Evolutionary conservation across 2,329 filamentous ascomycete genomes (phyloP).

Genomic region (Claviceps humidiphila): DNA sequence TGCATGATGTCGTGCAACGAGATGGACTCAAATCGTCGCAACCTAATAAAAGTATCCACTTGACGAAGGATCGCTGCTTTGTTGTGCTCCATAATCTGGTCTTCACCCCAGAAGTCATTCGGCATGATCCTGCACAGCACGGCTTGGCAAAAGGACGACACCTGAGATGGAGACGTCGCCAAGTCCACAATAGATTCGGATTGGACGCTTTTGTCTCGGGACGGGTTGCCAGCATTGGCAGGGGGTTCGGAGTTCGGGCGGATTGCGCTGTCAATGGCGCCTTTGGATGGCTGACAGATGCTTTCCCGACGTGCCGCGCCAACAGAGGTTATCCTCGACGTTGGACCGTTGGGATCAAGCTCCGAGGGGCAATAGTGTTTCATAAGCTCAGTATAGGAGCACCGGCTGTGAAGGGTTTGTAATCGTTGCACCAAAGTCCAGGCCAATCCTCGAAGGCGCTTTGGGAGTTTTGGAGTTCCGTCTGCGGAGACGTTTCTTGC

Average conservation of each 20-base stretch:
- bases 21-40: constrained; percentile 71
- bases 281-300: not conserved
- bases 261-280: not conserved
- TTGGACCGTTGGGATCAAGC: constrained; percentile 12
- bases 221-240: not conserved
- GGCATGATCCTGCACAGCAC: constrained; percentile 63
- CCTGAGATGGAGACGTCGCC: constrained; percentile 51
- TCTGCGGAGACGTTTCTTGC: constrained; percentile 6
- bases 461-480: constrained; percentile 35
- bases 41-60: constrained; percentile 62
- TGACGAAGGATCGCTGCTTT: constrained; percentile 45
- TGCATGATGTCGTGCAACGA: constrained; percentile 68
- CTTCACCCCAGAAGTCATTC: constrained; percentile 56
- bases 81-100: constrained; percentile 43
- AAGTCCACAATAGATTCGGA: constrained; percentile 44
- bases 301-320: not conserved
- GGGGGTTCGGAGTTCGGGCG: not conserved
- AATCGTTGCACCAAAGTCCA: constrained; percentile 51
- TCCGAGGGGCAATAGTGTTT: constrained; percentile 62
- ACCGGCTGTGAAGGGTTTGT: constrained; percentile 57
- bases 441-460: constrained; percentile 51
- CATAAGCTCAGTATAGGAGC: constrained; percentile 68
- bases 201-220: not conserved
- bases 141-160: constrained; percentile 80
- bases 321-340: not conserved